Conservation (phyloP, 2,329 filamentous ascomycete species). For the Neofusicoccum laricinum region DNA sequence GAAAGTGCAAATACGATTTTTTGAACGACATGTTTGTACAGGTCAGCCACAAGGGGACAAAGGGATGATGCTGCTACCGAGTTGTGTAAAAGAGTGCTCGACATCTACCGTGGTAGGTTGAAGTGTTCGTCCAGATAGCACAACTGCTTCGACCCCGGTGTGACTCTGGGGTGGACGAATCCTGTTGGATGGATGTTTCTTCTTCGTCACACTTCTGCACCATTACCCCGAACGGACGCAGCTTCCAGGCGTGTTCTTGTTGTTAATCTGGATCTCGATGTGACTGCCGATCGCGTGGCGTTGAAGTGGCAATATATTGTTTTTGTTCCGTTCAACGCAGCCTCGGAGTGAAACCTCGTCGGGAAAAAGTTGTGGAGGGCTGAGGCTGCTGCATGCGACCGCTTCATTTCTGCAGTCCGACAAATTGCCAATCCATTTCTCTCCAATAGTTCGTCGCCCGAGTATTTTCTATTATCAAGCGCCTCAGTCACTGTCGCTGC, state of each 20-base stretch:
- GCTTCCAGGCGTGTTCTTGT: not conserved
- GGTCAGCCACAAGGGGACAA: too few relatives aligned
- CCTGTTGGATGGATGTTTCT: too few relatives aligned
- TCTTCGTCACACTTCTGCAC: not conserved
- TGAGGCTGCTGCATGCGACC: too few relatives aligned
- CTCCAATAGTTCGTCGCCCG: too few relatives aligned
- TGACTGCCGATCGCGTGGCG: not conserved
- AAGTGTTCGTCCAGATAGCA: too few relatives aligned
- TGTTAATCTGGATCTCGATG: not conserved
- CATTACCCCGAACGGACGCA: not conserved
- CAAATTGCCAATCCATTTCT: not conserved
- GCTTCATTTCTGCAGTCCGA: not conserved
- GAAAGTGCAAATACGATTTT: too few relatives aligned
- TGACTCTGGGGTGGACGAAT: too few relatives aligned
- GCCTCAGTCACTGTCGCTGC: slow-evolving; percentile 13
- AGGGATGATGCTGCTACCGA: too few relatives aligned
- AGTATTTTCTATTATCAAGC: not conserved
- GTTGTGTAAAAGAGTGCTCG: too few relatives aligned
- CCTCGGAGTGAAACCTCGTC: not conserved
- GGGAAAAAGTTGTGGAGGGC: not conserved
- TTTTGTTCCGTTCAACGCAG: not conserved
- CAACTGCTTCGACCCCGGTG: too few relatives aligned
- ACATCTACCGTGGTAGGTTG: too few relatives aligned
- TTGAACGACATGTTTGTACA: too few relatives aligned
- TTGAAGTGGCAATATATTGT: slow-evolving; percentile 9